Evolutionary conservation across 2,329 filamentous ascomycete species (phyloP).

Genomic region (Fusarium musae): DNA sequence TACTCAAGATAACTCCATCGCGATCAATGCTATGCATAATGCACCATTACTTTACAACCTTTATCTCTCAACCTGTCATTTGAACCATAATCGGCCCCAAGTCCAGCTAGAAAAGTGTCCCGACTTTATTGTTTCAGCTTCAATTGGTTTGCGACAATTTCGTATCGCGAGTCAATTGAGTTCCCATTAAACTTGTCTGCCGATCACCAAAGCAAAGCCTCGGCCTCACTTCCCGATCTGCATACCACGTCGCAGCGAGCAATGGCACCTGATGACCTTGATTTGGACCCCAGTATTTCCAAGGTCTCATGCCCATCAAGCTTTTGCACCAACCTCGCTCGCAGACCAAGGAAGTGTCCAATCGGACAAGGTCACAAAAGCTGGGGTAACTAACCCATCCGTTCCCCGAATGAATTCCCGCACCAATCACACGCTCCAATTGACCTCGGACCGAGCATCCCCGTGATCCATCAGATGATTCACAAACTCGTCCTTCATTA

Average conservation of each 20-base stretch:
- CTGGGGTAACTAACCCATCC: constrained; percentile 9
- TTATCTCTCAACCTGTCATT: background rate
- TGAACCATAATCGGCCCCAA: rapidly evolving
- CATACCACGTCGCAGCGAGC: background rate
- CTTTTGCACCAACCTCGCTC: constrained; percentile 20
- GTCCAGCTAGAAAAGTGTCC: rapidly evolving
- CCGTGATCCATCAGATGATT: constrained; percentile 21
- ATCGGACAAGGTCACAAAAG: background rate
- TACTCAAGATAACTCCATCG: background rate
- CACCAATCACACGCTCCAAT: constrained; percentile 25
- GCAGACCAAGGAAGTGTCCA: constrained; percentile 6
- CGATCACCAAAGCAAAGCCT: background rate
- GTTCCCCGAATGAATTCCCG: constrained; percentile 9
- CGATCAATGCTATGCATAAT: background rate
- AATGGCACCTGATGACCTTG: background rate
- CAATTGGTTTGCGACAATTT: background rate
- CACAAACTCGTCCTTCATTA: constrained; percentile 23
- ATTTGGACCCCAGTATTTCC: background rate
- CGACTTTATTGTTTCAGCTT: background rate
- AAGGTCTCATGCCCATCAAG: constrained; percentile 25
- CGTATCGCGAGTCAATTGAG: background rate
- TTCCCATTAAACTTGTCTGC: background rate
- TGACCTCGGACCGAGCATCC: constrained; percentile 24
- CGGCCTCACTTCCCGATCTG: background rate
- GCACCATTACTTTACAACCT: background rate